Evolutionary conservation across 1,284 basidiomycete genomes (phyloP), one percentile per base, ranked within the genome.

Genomic region (Malassezia restricta): DNA sequence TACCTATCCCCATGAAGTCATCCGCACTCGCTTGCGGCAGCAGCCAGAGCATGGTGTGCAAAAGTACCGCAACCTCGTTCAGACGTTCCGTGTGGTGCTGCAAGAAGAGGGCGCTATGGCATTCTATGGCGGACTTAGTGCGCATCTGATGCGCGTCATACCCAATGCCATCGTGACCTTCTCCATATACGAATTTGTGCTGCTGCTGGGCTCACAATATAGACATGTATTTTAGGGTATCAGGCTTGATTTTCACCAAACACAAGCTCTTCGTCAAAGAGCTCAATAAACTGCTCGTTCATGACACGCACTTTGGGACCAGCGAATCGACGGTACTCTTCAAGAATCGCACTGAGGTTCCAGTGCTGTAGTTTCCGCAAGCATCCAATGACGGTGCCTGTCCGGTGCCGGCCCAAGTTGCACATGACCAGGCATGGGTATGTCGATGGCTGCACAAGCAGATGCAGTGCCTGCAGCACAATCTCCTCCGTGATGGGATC

Each of bases 111-210:
- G 92, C 20, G 80, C 82, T 5, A 78, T 80, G 30, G 82, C 85
- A 5, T 74, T 98, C 38, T 98, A 99, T 67, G 86, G 89, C 31
- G 94, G 94, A 4, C 79, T 99, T 48, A 86, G 84, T 48, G 90
- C 92, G 0, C 94, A 98, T 75, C 78, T 99, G 53, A 84, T 98
- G 79, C 83, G 92, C 43, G 92, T 98, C 48, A 53, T 50, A 8
- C 59, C 61, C 14, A 98, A 98, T 64, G 92, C 92, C 0, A 86
- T 85, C 0, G 88, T 94, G 61, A 98, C 96, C 89, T 98, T 85
- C 76, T 83, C 58, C n/a, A 71, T 76, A 33, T 77, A 76, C 59
- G 76, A 74, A 45, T 45, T 72, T 7, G 61, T 70, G 7, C 55
- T 74, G 27, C 51, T 60, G n/a, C 54, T 75, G 4, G 65, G 56